A percentile compares a stretch with the other conserved stretches of the same genome.
phyloP scores from a whole-genome alignment of 2,329 filamentous ascomycete genomes.

The Aureobasidium sp. region DNA sequence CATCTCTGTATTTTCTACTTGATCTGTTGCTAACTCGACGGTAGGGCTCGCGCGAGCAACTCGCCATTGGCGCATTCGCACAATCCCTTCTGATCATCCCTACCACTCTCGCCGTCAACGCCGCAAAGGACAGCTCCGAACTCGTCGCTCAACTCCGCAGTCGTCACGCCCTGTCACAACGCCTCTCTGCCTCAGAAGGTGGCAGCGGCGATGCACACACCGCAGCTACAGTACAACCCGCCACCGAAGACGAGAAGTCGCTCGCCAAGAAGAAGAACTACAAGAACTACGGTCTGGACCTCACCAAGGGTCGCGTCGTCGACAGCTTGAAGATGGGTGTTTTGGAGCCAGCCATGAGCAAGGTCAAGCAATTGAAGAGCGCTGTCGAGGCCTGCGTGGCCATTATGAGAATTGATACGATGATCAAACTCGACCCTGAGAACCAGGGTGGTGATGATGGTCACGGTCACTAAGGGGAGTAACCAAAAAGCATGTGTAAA shows the following conservation, averaged over 20 bases:
- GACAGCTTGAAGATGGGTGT: constrained; percentile 94
- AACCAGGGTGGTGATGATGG: constrained; percentile 64
- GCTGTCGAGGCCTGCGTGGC: constrained; percentile 97
- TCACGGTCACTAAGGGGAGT: constrained; percentile 28
- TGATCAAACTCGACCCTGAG: constrained; percentile 97
- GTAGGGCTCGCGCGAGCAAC: constrained; percentile 83
- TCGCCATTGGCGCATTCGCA: constrained; percentile 95
- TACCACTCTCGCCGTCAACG: constrained; percentile 94
- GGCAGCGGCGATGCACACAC: constrained; percentile 21
- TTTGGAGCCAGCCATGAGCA: constrained; percentile 95
- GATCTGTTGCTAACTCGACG: constrained; percentile 7
- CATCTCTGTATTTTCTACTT: not conserved
- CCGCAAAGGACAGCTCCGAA: constrained; percentile 91
- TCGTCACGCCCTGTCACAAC: constrained; percentile 88
- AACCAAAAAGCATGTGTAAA: constrained; percentile 10
- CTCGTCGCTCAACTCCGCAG: constrained; percentile 92
- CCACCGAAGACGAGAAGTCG: constrained; percentile 76
- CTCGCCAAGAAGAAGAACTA: constrained; percentile 93
- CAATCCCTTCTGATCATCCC: constrained; percentile 90
- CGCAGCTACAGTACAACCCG: constrained; percentile 18
- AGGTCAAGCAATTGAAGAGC: constrained; percentile 95
- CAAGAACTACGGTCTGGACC: constrained; percentile 95
- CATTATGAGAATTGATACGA: constrained; percentile 98
- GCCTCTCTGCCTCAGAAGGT: constrained; percentile 55
- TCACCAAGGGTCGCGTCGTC: constrained; percentile 80